Evolutionary conservation across 371 early-diverging fungal species (phyloP), one percentile per base, ranked within the genome.

Genomic region (Mucor ambiguus): DNA sequence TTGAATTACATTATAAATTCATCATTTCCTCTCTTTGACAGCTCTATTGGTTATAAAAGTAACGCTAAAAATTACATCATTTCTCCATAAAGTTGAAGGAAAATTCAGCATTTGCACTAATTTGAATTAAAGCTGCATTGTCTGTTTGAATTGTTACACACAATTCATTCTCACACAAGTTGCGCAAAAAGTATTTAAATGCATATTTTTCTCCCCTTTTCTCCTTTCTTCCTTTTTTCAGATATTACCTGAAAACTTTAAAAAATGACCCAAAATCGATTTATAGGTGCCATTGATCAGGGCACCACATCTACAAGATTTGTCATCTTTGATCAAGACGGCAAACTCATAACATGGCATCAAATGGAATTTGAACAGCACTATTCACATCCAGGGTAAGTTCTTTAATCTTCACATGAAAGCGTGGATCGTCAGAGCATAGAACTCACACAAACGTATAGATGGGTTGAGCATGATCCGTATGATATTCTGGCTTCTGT

Each of bases 401-500:
- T 56, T n/a, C 26, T 35, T 11, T 30, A 4, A n/a, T 46, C 11
- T 30, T 28, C 29, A 28, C 28, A 57, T 6, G 22, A 11, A 43
- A 32, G n/a, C 52, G 29, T 63, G 68, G 94, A 24, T 98, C 20
- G 4, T 43, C 22, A 70, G 6, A 26, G 33, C 11, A 12, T 56
- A 43, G 0, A 3, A 26, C 33, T 37, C 22, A 55, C 26, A 33
- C n/a, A 33, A 4, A 3, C 9, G 12, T 24, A 28, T 63, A 71
- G 95, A 26, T 98, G 97, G 97, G 90, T 92, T 32, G 96, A 98
- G 75, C 96, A 97, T 68, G 91, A 95, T 77, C 95, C 96, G 1
- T 73, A 72, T 61, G 91, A 89, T 29, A 89, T 96, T 64, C 69
- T 94, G n/a, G 84, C 81, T 29, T 87, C 92, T 12, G 93, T 93